A percentile compares a stretch with the other conserved stretches of the same genome.
Evolutionary conservation across 2,329 filamentous ascomycete species (phyloP).

Genomic region (Hypoxylon sp.): DNA sequence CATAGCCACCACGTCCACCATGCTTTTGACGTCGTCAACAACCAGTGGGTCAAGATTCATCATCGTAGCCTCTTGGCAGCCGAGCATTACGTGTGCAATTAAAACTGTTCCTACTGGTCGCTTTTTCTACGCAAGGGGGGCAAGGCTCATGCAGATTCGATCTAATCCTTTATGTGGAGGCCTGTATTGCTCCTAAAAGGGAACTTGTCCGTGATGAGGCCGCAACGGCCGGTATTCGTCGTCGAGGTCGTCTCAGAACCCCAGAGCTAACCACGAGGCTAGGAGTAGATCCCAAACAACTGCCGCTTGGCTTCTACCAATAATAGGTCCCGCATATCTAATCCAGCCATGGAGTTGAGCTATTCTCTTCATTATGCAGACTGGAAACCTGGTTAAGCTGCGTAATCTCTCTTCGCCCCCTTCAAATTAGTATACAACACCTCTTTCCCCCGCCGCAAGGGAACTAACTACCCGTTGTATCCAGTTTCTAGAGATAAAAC

Average conservation of each 20-base stretch:
- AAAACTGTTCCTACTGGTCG: constrained; percentile 9
- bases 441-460: too few species aligned
- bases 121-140: neutral
- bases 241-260: constrained; percentile 4
- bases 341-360: neutral
- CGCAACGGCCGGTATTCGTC: constrained; percentile 20
- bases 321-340: constrained; percentile 10
- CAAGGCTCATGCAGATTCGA: neutral
- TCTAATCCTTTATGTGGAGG: neutral
- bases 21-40: constrained; percentile 1
- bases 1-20: neutral
- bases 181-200: constrained; percentile 6
- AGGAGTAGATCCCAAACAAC: constrained; percentile 4
- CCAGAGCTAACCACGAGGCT: constrained; percentile 5
- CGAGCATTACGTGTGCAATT: constrained; percentile 28
- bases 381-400: constrained; percentile 5
- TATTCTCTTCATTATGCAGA: neutral
- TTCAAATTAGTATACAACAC: neutral
- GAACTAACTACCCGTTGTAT: too few species aligned
- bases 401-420: neutral
- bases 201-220: constrained; percentile 12
- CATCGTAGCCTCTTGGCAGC: constrained; percentile 29
- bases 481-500: too few species aligned
- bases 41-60: constrained; percentile 27
- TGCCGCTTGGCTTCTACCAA: constrained; percentile 14